A percentile compares a stretch with the other conserved stretches of the same genome.
These are phyloP conservation scores for Cynara cardunculus DNA, from an alignment of 129 eudicot genomes.

Conservation along the genomic window DNA sequence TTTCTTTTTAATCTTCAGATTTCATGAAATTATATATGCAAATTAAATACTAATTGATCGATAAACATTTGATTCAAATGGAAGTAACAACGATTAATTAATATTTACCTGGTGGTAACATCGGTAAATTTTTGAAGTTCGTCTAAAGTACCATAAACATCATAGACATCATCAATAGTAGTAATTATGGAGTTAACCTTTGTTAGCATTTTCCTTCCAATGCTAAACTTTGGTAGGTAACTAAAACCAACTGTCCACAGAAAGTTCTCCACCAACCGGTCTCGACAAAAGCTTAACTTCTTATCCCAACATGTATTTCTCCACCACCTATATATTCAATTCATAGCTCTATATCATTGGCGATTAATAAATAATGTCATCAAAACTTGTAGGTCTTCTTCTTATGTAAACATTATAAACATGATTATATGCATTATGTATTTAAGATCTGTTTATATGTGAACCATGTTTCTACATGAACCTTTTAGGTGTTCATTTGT, in stretches of 20 bases:
- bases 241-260: slow-evolving; percentile 28
- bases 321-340: too few relatives aligned
- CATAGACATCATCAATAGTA: slow-evolving; percentile 47
- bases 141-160: slow-evolving; percentile 37
- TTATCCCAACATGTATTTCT: too few relatives aligned
- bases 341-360: too few relatives aligned
- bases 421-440: too few relatives aligned
- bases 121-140: slow-evolving; percentile 38
- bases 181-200: slow-evolving; percentile 22
- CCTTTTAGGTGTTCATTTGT: too few relatives aligned
- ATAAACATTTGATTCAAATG: neutral
- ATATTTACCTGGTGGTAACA: slow-evolving; percentile 23
- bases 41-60: neutral
- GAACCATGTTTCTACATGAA: too few relatives aligned
- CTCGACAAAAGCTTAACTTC: slow-evolving; percentile 41
- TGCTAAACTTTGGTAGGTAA: slow-evolving; percentile 20
- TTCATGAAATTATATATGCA: neutral
- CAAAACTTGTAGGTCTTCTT: too few relatives aligned
- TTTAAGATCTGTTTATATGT: too few relatives aligned
- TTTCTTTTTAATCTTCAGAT: neutral
- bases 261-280: slow-evolving; percentile 39
- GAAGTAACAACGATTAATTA: neutral
- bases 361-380: too few relatives aligned
- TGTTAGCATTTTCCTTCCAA: slow-evolving; percentile 25
- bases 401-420: too few relatives aligned